Conservation (phyloP, 164 flowering plant species). For the Annona squamosa region DNA sequence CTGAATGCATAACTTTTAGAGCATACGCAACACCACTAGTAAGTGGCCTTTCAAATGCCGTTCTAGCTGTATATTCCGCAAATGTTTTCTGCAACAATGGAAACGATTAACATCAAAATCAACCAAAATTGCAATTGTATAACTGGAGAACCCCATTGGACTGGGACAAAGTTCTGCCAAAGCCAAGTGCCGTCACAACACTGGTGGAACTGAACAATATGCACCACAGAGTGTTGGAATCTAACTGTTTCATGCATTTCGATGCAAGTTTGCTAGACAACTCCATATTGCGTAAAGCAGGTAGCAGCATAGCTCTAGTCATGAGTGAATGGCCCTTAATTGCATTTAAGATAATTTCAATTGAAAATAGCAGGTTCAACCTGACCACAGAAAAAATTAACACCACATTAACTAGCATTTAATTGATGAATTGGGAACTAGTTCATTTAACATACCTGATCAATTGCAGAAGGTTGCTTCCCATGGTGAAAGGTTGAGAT, state of each 20-base stretch:
- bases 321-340: too few species aligned
- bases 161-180: background rate
- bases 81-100: conserved; percentile 67
- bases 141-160: background rate
- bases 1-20: conserved; percentile 67
- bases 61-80: conserved; percentile 85
- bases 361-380: too few species aligned
- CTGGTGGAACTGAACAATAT: too few species aligned
- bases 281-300: too few species aligned
- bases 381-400: too few species aligned
- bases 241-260: too few species aligned
- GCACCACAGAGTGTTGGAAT: too few species aligned
- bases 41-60: conserved; percentile 93
- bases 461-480: conserved; percentile 79
- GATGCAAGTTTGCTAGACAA: too few species aligned
- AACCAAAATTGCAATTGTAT: background rate
- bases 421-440: too few species aligned
- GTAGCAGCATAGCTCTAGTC: too few species aligned
- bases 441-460: conserved; percentile 47
- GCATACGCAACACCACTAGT: conserved; percentile 98
- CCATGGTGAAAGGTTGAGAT: conserved; percentile 90
- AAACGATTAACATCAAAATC: conserved; percentile 5
- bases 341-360: too few species aligned
- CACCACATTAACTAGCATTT: too few species aligned
- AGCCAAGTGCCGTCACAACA: background rate